Conservation (phyloP, 106 monocot species). For the Apostasia shenzhenica region DNA sequence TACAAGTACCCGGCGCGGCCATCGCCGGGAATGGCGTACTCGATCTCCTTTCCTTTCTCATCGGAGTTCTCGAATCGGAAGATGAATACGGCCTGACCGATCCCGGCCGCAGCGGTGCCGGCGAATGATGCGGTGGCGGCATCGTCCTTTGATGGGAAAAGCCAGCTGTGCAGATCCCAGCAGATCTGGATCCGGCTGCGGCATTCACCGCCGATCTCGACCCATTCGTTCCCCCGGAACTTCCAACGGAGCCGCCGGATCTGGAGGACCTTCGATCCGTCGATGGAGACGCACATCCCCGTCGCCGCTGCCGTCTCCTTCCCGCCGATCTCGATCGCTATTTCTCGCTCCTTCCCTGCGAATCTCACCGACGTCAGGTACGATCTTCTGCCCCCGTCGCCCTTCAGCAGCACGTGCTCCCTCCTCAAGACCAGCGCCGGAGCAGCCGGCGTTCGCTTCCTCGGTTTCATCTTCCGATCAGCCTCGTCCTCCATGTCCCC, state of each 20-base stretch:
- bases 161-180: constrained; percentile 72
- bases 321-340: constrained; percentile 31
- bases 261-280: constrained; percentile 39
- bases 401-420: constrained; percentile 52
- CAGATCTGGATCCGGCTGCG: constrained; percentile 39
- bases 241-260: constrained; percentile 64
- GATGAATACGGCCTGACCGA: constrained; percentile 44
- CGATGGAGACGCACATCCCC: constrained; percentile 30
- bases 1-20: not conserved
- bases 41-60: constrained; percentile 3
- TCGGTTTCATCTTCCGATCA: constrained; percentile 20
- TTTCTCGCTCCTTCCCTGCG: constrained; percentile 36
- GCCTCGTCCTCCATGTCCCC: constrained; percentile 48
- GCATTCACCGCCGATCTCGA: constrained; percentile 27
- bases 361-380: constrained; percentile 38
- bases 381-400: constrained; percentile 3
- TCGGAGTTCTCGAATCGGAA: constrained; percentile 32
- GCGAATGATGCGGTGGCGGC: constrained; percentile 1
- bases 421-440: constrained; percentile 27
- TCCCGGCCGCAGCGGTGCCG: constrained; percentile 2
- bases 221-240: constrained; percentile 68
- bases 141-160: constrained; percentile 29
- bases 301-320: constrained; percentile 13
- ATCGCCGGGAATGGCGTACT: not conserved
- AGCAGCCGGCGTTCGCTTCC: not conserved